Evolutionary conservation across 805 yeast species (phyloP).

Genomic region (Yarrowia osloensis): DNA sequence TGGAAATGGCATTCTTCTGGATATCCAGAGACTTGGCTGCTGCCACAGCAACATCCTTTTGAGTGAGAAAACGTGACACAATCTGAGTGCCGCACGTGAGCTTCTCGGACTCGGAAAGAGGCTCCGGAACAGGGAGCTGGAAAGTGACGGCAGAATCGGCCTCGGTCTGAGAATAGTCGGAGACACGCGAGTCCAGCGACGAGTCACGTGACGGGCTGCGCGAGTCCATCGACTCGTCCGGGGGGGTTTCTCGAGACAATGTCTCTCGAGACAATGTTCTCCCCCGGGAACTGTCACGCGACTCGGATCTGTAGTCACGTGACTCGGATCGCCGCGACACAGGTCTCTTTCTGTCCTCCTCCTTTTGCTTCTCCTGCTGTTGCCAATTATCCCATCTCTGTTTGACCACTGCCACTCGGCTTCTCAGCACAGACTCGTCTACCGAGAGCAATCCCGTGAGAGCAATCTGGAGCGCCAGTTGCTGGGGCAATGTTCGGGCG

Average conservation of each 20-base stretch:
- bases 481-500: constrained; percentile 64
- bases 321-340: constrained; percentile 4
- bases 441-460: constrained; percentile 63
- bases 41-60: constrained; percentile 29
- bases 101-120: constrained; percentile 34
- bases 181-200: neutral
- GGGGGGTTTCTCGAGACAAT: neutral
- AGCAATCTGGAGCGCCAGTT: constrained; percentile 64
- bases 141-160: constrained; percentile 46
- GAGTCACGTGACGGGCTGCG: constrained; percentile 2
- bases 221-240: neutral
- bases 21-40: constrained; percentile 29
- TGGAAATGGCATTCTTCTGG: constrained; percentile 34
- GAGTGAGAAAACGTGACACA: constrained; percentile 36
- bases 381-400: constrained; percentile 59
- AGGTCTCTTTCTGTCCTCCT: neutral
- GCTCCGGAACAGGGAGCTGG: constrained; percentile 58
- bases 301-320: constrained; percentile 27
- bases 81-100: constrained; percentile 32
- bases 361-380: constrained; percentile 40
- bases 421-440: constrained; percentile 54
- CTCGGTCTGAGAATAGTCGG: constrained; percentile 14
- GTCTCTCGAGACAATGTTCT: neutral
- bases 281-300: neutral
- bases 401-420: constrained; percentile 68